Conservation (phyloP, 805 yeast genomes). For the Yarrowia sp. region DNA sequence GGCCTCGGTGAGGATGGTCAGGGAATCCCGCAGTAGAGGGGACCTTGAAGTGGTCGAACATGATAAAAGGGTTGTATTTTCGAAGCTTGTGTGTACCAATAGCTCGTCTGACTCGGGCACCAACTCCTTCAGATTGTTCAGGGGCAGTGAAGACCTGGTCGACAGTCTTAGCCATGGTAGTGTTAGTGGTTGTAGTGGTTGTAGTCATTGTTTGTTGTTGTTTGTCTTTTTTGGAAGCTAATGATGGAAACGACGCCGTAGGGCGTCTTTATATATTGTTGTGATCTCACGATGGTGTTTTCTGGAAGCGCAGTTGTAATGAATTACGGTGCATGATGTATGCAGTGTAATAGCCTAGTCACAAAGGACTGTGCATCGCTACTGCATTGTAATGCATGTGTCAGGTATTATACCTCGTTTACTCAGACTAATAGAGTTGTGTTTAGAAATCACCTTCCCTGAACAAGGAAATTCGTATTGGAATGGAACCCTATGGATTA, state of each 20-base stretch:
- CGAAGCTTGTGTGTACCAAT: constrained; percentile 71
- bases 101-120: constrained; percentile 80
- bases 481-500: no score
- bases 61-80: constrained; percentile 78
- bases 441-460: neutral
- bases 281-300: neutral
- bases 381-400: neutral
- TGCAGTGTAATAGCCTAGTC: neutral
- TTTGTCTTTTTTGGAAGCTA: constrained; percentile 23
- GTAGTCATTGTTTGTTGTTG: constrained; percentile 17
- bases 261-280: constrained; percentile 2
- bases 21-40: constrained; percentile 52
- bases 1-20: constrained; percentile 58
- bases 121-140: constrained; percentile 57
- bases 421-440: neutral
- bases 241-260: neutral
- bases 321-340: neutral
- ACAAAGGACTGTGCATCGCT: neutral
- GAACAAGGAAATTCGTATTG: no score
- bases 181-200: neutral
- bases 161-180: constrained; percentile 3
- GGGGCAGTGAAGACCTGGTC: constrained; percentile 12
- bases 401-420: neutral
- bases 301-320: constrained; percentile 6
- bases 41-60: constrained; percentile 49